A percentile compares a stretch with the other conserved stretches of the same genome.
These are phyloP conservation scores for Rhynchosporium secalis DNA, from an alignment of 2,329 filamentous ascomycete species.

Conservation along the genomic window DNA sequence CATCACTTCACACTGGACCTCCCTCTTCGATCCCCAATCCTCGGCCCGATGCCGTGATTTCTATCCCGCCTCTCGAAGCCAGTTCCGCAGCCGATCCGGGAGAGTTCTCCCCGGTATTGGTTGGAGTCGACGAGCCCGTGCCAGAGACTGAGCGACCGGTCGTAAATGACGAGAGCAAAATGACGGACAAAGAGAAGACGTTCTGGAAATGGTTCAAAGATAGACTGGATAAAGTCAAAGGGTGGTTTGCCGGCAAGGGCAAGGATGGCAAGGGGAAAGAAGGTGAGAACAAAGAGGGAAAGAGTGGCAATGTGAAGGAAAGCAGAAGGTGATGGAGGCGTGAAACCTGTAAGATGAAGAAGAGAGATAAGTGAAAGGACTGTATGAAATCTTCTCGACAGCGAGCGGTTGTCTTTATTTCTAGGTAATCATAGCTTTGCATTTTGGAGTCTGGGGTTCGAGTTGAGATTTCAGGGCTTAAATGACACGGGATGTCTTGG, in stretches of 20 bases:
- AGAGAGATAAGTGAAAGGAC: too few species aligned
- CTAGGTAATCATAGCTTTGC: too few species aligned
- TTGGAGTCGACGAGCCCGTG: constrained; percentile 36
- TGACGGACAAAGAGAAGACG: constrained; percentile 38
- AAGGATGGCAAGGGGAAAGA: not conserved
- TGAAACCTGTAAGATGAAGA: too few species aligned
- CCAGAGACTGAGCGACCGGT: constrained; percentile 30
- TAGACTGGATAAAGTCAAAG: constrained; percentile 46
- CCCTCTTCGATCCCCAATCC: constrained; percentile 20
- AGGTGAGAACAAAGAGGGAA: not conserved
- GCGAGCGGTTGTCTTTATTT: too few species aligned
- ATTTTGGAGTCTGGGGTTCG: not conserved
- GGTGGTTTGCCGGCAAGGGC: constrained; percentile 29
- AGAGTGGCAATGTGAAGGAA: not conserved
- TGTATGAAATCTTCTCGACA: too few species aligned
- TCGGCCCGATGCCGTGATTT: constrained; percentile 28
- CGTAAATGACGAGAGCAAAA: constrained; percentile 31
- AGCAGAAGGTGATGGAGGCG: not conserved
- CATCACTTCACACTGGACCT: not conserved
- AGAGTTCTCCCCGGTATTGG: constrained; percentile 30
- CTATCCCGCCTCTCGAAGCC: constrained; percentile 37
- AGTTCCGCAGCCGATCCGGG: constrained; percentile 35
- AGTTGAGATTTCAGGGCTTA: not conserved
- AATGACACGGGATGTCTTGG: not conserved
- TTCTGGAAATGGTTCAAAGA: constrained; percentile 55